phyloP scores from a whole-genome alignment of 306 rosid genomes.

The Mimosa bimucronata region DNA sequence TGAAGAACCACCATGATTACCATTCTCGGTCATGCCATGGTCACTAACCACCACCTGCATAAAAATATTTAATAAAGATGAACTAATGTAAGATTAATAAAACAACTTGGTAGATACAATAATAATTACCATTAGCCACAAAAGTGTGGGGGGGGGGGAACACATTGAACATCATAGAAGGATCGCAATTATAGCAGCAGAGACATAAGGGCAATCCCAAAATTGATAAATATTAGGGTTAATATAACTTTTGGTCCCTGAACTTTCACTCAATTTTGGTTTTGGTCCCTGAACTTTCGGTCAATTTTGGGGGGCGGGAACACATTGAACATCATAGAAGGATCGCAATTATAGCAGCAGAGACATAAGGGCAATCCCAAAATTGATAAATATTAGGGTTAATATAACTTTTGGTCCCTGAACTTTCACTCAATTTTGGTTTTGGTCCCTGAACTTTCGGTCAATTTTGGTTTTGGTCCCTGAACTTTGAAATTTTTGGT shows the following conservation, averaged over 20 bases:
- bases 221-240: conserved; percentile 13
- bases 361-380: conserved; percentile 8
- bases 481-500: no score
- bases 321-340: conserved; percentile 5
- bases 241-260: no score
- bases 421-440: no score
- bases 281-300: no score
- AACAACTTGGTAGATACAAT: conserved; percentile 14
- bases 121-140: conserved; percentile 17
- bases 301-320: neutral
- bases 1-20: conserved; percentile 95
- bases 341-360: conserved; percentile 18
- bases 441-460: no score
- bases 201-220: conserved; percentile 8
- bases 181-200: conserved; percentile 18
- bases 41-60: conserved; percentile 82
- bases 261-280: no score
- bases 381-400: conserved; percentile 13
- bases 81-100: conserved; percentile 21
- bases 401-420: no score
- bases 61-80: conserved; percentile 30
- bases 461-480: no score
- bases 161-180: conserved; percentile 5
- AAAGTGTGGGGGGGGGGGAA: neutral
- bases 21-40: conserved; percentile 96